These are phyloP conservation scores for Acer saccharum DNA, from an alignment of 345 rosid genomes.

Conservation along the genomic window DNA sequence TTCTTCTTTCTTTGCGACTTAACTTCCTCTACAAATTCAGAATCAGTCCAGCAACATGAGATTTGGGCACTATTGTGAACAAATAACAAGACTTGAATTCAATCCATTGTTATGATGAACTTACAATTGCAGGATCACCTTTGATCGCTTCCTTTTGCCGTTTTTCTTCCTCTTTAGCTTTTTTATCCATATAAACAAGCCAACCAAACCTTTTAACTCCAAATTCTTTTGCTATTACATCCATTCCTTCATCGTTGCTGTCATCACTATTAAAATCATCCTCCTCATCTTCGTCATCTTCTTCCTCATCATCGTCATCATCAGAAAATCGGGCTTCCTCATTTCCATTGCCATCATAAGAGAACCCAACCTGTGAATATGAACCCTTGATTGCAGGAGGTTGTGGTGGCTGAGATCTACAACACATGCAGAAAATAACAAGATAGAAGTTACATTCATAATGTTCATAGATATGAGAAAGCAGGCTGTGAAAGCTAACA, in stretches of 20 bases:
- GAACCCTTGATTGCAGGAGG: slow-evolving; percentile 72
- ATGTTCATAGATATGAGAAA: not conserved
- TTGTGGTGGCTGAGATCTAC: slow-evolving; percentile 63
- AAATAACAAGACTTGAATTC: slow-evolving; percentile 12
- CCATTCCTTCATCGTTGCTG: slow-evolving; percentile 95
- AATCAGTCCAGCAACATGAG: slow-evolving; percentile 16
- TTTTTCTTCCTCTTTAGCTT: slow-evolving; percentile 89
- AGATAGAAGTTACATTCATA: slow-evolving; percentile 1
- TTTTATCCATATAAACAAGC: slow-evolving; percentile 98
- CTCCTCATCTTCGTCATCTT: slow-evolving; percentile 74
- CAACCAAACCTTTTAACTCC: slow-evolving; percentile 95
- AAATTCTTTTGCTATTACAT: slow-evolving; percentile 84
- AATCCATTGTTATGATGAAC: slow-evolving; percentile 32
- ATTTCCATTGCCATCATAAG: slow-evolving; percentile 74
- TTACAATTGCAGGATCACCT: slow-evolving; percentile 97
- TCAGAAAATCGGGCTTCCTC: slow-evolving; percentile 56
- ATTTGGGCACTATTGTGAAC: not conserved
- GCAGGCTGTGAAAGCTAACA: not conserved
- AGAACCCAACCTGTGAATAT: slow-evolving; percentile 94
- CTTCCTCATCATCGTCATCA: slow-evolving; percentile 60
- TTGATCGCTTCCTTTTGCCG: slow-evolving; percentile 93
- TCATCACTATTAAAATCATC: slow-evolving; percentile 95
- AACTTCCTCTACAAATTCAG: slow-evolving; percentile 69
- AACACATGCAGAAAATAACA: slow-evolving; percentile 11
- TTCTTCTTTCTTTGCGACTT: slow-evolving; percentile 97